These are phyloP conservation scores for Stellera chamaejasme DNA, from an alignment of 345 rosid genomes.

Conservation along the genomic window DNA sequence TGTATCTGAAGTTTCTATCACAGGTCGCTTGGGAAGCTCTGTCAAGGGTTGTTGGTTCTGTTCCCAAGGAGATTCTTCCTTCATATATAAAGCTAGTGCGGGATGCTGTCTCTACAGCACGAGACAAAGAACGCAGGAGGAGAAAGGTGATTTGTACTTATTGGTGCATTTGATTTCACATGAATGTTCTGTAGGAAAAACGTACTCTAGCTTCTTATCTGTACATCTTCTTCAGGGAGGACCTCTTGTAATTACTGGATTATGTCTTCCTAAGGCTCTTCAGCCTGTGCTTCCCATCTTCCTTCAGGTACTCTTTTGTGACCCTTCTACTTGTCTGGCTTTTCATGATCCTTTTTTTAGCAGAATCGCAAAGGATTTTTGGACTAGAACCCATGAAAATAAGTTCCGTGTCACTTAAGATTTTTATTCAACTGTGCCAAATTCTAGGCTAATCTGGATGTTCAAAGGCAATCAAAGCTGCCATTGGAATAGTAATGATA, in stretches of 20 bases:
- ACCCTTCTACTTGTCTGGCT: too few relatives aligned
- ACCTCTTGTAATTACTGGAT: conserved; percentile 79
- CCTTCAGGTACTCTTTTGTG: conserved; percentile 54
- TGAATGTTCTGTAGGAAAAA: conserved; percentile 1
- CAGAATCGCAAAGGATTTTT: too few relatives aligned
- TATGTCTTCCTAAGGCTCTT: conserved; percentile 91
- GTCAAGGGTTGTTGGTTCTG: conserved; percentile 75
- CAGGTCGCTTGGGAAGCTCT: conserved; percentile 97
- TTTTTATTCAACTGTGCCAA: too few relatives aligned
- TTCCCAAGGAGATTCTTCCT: conserved; percentile 90
- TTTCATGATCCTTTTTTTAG: too few relatives aligned
- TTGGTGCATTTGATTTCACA: not conserved
- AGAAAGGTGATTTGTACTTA: conserved; percentile 47
- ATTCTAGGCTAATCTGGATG: too few relatives aligned
- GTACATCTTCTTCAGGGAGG: conserved; percentile 61
- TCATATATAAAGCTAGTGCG: conserved; percentile 83
- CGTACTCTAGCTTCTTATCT: conserved; percentile 5
- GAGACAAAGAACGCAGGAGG: conserved; percentile 87
- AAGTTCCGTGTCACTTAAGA: too few relatives aligned
- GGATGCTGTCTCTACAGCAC: conserved; percentile 88
- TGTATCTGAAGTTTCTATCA: conserved; percentile 18
- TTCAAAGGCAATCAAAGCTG: too few relatives aligned
- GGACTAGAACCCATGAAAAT: too few relatives aligned
- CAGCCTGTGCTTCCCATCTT: conserved; percentile 90
- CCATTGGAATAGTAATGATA: too few relatives aligned